Conservation (phyloP, 306 rosid species). For the Oxytropis ochrocephala region DNA sequence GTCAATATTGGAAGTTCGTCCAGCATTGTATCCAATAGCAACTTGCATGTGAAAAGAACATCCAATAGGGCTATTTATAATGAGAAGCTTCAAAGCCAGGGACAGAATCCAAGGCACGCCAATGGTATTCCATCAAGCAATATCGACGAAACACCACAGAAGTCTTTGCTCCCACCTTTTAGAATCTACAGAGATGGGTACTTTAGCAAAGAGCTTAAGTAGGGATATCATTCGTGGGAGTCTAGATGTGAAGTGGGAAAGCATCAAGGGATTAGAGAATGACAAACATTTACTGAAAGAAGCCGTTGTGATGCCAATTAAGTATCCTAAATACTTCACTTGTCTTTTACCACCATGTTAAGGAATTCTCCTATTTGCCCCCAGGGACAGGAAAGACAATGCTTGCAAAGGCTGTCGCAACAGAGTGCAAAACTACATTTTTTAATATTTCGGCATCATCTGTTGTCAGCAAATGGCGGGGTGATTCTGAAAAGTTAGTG, state of each 20-base stretch:
- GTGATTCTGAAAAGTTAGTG: conserved; percentile 90
- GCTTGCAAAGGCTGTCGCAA: conserved; percentile 99
- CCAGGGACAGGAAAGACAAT: conserved; percentile 99
- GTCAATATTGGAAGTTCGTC: conserved; percentile 34
- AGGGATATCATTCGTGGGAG: conserved; percentile 90
- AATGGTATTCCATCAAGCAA: conserved; percentile 35
- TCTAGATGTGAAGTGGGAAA: conserved; percentile 96
- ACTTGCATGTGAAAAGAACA: conserved; percentile 21
- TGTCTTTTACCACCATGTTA: conserved; percentile 97
- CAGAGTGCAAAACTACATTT: conserved; percentile 98
- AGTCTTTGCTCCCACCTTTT: conserved; percentile 73
- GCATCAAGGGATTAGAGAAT: conserved; percentile 88
- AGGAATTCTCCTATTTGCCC: conserved; percentile 98
- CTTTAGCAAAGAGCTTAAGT: conserved; percentile 82
- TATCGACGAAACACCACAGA: conserved; percentile 48
- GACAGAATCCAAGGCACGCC: conserved; percentile 23
- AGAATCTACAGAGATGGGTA: conserved; percentile 85
- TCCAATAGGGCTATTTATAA: conserved; percentile 59
- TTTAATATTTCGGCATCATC: conserved; percentile 98
- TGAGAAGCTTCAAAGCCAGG: conserved; percentile 73
- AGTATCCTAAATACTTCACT: conserved; percentile 95
- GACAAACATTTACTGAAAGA: conserved; percentile 87
- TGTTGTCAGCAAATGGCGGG: conserved; percentile 99
- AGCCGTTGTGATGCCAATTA: conserved; percentile 98
- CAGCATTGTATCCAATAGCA: conserved; percentile 42